Percentiles rank a stretch among this genome's conserved stretches.
phyloP scores from a whole-genome alignment of 495 filamentous ascomycete genomes.

The Penicillium longicatenatum region DNA sequence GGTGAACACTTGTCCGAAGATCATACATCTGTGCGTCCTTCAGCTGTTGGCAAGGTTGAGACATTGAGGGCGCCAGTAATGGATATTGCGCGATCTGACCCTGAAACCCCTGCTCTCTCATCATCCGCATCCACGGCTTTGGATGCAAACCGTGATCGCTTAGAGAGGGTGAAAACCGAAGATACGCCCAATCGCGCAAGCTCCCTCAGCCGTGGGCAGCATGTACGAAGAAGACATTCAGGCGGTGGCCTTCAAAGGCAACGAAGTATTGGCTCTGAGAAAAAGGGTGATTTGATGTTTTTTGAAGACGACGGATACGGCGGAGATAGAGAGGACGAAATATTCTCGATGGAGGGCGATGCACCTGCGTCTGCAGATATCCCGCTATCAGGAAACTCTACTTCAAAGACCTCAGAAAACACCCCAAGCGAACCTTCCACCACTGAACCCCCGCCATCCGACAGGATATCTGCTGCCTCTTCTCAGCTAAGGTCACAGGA shows the following conservation, averaged over 20 bases:
- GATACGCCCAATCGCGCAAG: slow-evolving; percentile 34
- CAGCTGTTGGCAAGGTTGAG: slow-evolving; percentile 12
- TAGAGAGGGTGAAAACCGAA: slow-evolving; percentile 36
- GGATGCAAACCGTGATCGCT: slow-evolving; percentile 35
- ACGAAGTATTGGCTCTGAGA: slow-evolving; percentile 57
- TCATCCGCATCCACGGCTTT: slow-evolving; percentile 48
- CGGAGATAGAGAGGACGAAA: slow-evolving; percentile 72
- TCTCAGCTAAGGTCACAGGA: slow-evolving; percentile 7
- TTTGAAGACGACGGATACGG: slow-evolving; percentile 87
- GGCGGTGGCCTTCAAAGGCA: slow-evolving; percentile 75
- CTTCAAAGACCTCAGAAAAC: slow-evolving; percentile 8
- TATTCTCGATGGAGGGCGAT: slow-evolving; percentile 73
- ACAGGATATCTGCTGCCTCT: slow-evolving; percentile 10
- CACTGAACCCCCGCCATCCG: slow-evolving; percentile 5
- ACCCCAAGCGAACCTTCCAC: slow-evolving; percentile 2
- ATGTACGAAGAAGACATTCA: slow-evolving; percentile 67
- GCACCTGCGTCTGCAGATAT: slow-evolving; percentile 19
- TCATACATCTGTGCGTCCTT: slow-evolving; percentile 28
- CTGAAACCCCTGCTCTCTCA: slow-evolving; percentile 37
- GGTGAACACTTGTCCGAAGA: slow-evolving; percentile 39
- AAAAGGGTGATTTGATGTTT: slow-evolving; percentile 72
- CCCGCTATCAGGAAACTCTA: slow-evolving; percentile 6
- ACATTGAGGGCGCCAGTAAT: slow-evolving; percentile 30
- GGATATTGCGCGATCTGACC: slow-evolving; percentile 29
- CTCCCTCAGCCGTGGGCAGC: slow-evolving; percentile 34